A percentile compares a stretch with the other conserved stretches of the same genome.
Evolutionary conservation across 2,329 filamentous ascomycete species (phyloP).

Genomic region (Incumbomyces delicatus): DNA sequence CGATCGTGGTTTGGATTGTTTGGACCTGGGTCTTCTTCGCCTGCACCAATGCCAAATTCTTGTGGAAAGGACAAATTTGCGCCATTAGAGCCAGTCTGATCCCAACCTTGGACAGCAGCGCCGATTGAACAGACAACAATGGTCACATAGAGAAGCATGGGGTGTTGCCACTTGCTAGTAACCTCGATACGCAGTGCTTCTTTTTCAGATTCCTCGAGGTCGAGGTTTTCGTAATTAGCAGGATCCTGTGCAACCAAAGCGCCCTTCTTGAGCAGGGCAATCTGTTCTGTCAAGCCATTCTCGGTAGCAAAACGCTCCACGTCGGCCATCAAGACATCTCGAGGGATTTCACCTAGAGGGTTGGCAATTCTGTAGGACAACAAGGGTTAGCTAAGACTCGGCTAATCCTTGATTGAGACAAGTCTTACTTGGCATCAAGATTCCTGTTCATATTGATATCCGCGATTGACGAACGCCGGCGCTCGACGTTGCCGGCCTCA

Average conservation of each 20-base stretch:
- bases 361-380: conserved; percentile 18
- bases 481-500: not conserved
- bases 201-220: conserved; percentile 27
- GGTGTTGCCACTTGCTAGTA: conserved; percentile 29
- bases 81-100: conserved; percentile 36
- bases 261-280: conserved; percentile 24
- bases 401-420: not conserved
- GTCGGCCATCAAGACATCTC: conserved; percentile 22
- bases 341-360: conserved; percentile 19
- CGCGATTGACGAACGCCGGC: conserved; percentile 9
- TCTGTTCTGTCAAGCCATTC: conserved; percentile 27
- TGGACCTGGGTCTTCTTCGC: conserved; percentile 6
- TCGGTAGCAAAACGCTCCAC: conserved; percentile 30
- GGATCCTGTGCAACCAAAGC: conserved; percentile 24
- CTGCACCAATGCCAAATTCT: conserved; percentile 25
- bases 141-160: conserved; percentile 27
- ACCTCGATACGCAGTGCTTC: conserved; percentile 27
- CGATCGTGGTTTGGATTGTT: conserved; percentile 17
- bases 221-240: conserved; percentile 38
- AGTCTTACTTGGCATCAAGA: conserved; percentile 13
- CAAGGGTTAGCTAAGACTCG: not conserved
- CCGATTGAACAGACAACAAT: conserved; percentile 34
- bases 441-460: conserved; percentile 14
- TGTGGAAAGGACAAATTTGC: conserved; percentile 35
- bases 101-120: conserved; percentile 36